phyloP scores from a whole-genome alignment of 1,139 yeast species.

The Casaregolazyma lundiana region DNA sequence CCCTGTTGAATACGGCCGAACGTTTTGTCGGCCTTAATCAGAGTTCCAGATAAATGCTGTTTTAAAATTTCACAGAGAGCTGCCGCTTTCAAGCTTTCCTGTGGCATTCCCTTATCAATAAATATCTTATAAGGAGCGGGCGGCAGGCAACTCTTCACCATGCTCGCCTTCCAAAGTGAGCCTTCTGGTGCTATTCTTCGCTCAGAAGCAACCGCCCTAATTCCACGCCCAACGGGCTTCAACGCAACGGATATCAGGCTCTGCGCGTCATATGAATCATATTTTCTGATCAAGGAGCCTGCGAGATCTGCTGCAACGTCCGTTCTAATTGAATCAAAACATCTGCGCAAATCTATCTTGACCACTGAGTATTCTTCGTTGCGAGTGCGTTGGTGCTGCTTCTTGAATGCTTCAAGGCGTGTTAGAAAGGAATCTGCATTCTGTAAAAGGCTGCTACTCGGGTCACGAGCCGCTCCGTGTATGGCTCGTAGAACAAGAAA shows the following conservation, averaged over 20 bases:
- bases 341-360: slow-evolving; percentile 73
- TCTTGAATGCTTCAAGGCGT: slow-evolving; percentile 19
- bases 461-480: not conserved
- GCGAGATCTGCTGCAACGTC: slow-evolving; percentile 35
- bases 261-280: slow-evolving; percentile 1
- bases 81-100: not conserved
- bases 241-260: not conserved
- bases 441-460: not conserved
- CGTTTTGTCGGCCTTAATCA: slow-evolving; percentile 34
- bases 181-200: slow-evolving; percentile 1
- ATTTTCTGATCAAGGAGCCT: slow-evolving; percentile 14
- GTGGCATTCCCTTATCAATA: slow-evolving; percentile 7
- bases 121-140: not conserved
- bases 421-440: slow-evolving; percentile 15
- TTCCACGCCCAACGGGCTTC: not conserved
- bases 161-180: not conserved
- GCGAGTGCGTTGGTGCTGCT: not conserved
- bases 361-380: slow-evolving; percentile 41
- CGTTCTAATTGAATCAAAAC: slow-evolving; percentile 74
- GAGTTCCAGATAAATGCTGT: slow-evolving; percentile 26
- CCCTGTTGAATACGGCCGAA: slow-evolving; percentile 55
- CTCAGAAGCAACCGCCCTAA: not conserved
- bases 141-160: slow-evolving; percentile 3
- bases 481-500: slow-evolving; percentile 23
- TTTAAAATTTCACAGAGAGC: not conserved